Conservation (phyloP, 768 basidiomycete species). For the Clitopilus hobsonii region DNA sequence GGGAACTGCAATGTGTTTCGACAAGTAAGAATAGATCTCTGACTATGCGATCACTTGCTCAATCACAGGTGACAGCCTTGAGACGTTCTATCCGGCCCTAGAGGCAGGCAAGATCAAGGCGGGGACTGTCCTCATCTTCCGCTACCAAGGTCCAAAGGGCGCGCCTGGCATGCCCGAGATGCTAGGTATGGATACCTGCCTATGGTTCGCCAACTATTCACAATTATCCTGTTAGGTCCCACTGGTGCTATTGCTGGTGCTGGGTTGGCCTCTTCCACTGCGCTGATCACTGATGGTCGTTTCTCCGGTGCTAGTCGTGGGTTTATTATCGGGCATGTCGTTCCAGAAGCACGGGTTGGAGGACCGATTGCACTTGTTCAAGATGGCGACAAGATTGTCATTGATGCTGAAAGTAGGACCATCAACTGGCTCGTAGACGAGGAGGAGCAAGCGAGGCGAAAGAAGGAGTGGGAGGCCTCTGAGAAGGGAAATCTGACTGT, state of each 20-base stretch:
- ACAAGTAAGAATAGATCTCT: constrained; percentile 36
- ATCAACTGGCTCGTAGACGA: constrained; percentile 75
- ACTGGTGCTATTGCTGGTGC: constrained; percentile 85
- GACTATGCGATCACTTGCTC: neutral
- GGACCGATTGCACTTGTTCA: constrained; percentile 85
- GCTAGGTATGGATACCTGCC: constrained; percentile 26
- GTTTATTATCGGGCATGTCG: constrained; percentile 54
- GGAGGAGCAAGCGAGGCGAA: constrained; percentile 56
- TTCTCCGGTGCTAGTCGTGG: constrained; percentile 76
- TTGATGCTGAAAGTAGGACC: constrained; percentile 59
- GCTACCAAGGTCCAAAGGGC: constrained; percentile 88
- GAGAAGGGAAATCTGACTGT: constrained; percentile 62
- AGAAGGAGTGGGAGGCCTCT: constrained; percentile 64
- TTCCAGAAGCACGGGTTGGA: constrained; percentile 65
- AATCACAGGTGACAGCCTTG: constrained; percentile 34
- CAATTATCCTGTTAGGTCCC: constrained; percentile 42
- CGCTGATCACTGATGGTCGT: constrained; percentile 84
- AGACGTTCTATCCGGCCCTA: constrained; percentile 70
- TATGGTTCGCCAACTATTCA: neutral
- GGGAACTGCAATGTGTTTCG: constrained; percentile 77
- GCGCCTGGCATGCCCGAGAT: constrained; percentile 91
- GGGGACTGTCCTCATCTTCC: constrained; percentile 75
- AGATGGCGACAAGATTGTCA: constrained; percentile 76
- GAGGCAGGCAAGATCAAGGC: constrained; percentile 70
- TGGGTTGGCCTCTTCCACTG: constrained; percentile 72